These are phyloP conservation scores for Trametes polyzona DNA, from an alignment of 1,284 basidiomycete genomes.

Conservation along the genomic window DNA sequence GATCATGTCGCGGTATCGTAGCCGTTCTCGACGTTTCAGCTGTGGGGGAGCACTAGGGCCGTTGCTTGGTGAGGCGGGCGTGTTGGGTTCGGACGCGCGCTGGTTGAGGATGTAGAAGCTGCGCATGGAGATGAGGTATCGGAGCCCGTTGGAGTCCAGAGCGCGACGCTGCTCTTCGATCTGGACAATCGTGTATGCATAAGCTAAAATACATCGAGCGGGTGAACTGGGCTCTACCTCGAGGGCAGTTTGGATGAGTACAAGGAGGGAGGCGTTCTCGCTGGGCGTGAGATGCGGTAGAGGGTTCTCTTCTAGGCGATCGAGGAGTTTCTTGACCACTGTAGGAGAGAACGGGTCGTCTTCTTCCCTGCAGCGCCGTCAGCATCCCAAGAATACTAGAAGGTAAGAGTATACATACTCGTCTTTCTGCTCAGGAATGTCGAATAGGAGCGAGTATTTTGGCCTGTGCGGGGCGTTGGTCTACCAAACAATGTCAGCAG, in stretches of 20 bases:
- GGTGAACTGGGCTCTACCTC: slow-evolving; percentile 66
- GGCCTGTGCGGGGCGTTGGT: slow-evolving; percentile 32
- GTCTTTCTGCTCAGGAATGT: slow-evolving; percentile 38
- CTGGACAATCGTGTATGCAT: slow-evolving; percentile 43
- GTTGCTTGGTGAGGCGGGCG: slow-evolving; percentile 41
- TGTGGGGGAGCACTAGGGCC: slow-evolving; percentile 36
- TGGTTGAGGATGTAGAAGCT: slow-evolving; percentile 80
- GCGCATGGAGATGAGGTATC: slow-evolving; percentile 89
- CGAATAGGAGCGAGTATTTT: slow-evolving; percentile 52
- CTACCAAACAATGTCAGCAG: slow-evolving; percentile 3
- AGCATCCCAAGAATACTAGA: no score
- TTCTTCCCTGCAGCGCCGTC: slow-evolving; percentile 37
- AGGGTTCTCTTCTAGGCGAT: slow-evolving; percentile 63
- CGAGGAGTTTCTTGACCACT: slow-evolving; percentile 65
- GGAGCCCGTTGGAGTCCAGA: slow-evolving; percentile 86
- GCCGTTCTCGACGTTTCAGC: slow-evolving; percentile 63
- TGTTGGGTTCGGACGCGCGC: slow-evolving; percentile 53
- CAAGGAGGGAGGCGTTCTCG: slow-evolving; percentile 81
- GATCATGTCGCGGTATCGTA: slow-evolving; percentile 90
- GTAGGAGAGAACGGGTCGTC: slow-evolving; percentile 67
- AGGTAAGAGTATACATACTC: slow-evolving; percentile 45
- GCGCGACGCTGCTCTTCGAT: slow-evolving; percentile 86
- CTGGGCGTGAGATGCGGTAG: slow-evolving; percentile 73
- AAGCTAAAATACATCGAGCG: neutral
- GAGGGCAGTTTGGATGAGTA: slow-evolving; percentile 84